Evolutionary conservation across 768 basidiomycete species (phyloP), one percentile per base, ranked within the genome.

Genomic region (Suillus clintonianus): DNA sequence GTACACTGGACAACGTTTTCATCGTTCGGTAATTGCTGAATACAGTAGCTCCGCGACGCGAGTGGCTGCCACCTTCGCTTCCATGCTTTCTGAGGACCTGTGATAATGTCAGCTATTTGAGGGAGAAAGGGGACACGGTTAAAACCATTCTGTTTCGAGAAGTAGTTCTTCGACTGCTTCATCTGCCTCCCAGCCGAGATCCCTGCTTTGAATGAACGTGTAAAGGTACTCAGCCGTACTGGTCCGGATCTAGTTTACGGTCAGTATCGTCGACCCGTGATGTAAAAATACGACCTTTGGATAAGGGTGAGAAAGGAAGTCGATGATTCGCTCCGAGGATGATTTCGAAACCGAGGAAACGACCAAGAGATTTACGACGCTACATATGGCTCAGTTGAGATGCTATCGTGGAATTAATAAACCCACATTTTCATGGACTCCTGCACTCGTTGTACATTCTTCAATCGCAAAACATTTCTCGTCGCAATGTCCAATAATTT

Each of bases 181-280:
- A 42, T 88, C 87, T 10, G 86, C 86, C 17, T 91, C 90, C 62
- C 80, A 75, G 0, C 82, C 87, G 10, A 90, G 70, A 67, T 92
- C 92, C 53, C 81, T 81, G 68, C 86, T 86, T 72, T 94, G 91
- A 41, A 96, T 74, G 17, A 86, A 82, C 32, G 93, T 78, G 71
- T 95, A 97, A 9, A 97, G 74, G 65, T 90, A 86, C 74, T 97
- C 95, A 3, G 94, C 92, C 1, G 92, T 88, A 64, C 89, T 86
- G 11, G 88, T 82, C 61, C 95, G 88, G 62, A 95, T 81, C 94
- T 97, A 67, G 34, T 42, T 42, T 60, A 39, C 34, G 59, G 51
- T 61, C 45, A 69, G 59, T 50, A 48, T 64, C 36, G 34, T 54
- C 37, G 54, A 50, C 60, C 58, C 57, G 59, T 60, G 62, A 56